A percentile compares a stretch with the other conserved stretches of the same genome.
phyloP scores from a whole-genome alignment of 1,139 yeast species.

The Candida sp. region DNA sequence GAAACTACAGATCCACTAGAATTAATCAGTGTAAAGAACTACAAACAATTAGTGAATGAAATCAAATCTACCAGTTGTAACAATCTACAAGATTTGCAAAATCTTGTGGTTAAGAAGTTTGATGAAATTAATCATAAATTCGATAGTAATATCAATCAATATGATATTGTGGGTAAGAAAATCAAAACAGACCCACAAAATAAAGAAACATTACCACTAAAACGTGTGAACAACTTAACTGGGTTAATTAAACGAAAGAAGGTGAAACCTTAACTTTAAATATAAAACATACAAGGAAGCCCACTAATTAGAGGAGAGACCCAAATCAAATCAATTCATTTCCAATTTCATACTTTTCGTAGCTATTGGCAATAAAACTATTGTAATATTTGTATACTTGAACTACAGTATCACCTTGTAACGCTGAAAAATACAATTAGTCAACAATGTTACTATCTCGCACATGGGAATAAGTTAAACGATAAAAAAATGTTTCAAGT shows the following conservation, averaged over 20 bases:
- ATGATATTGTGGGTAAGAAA: conserved; percentile 10
- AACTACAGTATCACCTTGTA: not conserved
- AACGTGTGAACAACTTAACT: conserved; percentile 21
- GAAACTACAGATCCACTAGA: not conserved
- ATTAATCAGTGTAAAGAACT: conserved; percentile 12
- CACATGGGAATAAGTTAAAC: not conserved
- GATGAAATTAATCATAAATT: conserved; percentile 4
- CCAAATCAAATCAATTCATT: too few species aligned
- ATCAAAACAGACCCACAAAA: not conserved
- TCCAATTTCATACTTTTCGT: too few species aligned
- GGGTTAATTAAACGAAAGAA: conserved; percentile 23
- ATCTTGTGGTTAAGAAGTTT: conserved; percentile 6
- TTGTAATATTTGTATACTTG: too few species aligned
- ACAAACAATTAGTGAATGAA: conserved; percentile 27
- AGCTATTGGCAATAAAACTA: too few species aligned
- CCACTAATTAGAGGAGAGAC: too few species aligned
- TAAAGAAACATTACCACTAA: conserved; percentile 2
- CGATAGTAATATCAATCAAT: conserved; percentile 8
- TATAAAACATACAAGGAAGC: too few species aligned
- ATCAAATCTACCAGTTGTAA: conserved; percentile 24
- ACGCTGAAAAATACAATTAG: not conserved
- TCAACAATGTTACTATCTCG: not conserved
- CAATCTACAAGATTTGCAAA: conserved; percentile 23
- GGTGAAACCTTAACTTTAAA: conserved; percentile 2
- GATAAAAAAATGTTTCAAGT: not conserved